Evolutionary conservation across 2,329 filamentous ascomycete genomes (phyloP), one percentile per base, ranked within the genome.

Genomic region (Colletotrichum filicis): DNA sequence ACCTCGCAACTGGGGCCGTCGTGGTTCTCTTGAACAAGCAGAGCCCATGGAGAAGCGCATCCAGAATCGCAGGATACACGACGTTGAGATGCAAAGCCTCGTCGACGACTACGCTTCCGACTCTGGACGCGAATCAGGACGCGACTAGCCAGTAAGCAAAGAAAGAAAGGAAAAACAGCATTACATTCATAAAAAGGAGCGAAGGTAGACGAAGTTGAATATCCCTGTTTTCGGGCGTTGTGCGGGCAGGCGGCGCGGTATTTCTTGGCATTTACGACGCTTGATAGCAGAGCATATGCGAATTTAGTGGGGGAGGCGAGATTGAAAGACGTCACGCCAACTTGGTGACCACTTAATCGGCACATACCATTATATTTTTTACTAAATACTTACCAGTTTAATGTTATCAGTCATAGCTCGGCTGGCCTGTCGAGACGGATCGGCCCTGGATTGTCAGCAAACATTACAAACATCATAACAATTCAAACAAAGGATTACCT

Each of bases 1-100:
- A 83, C 96, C 96, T 0, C 89, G 89, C 74, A 97, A 98, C 78
- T 98, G 96, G 96, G 95, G 95, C 1, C 89, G 96, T 53, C 89
- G 95, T 73, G 93, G 92, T 67, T 97, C 94, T 79, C 86, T 95
- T 49, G 93, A 95, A 75, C 87, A 86, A 60, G 79, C 77, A 14
- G 69, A 65, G 24, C 62, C 63, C n/a, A 56, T 71, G 16, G 67
- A 64, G 71, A 60, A 65, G 28, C 60, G 71, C 22, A 52, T 67
- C 19, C 55, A 52, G 52, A 46, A 53, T 16, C 69, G 63, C 28
- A 35, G 52, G 22, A 49, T 62, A 14, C 74, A 74, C 49, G 68
- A 74, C 26, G 60, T 71, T 8, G 74, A 75, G 71, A 75, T 75
- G 74, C 74, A 75, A 57, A 68, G 61, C 46, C 64, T 74, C 3